These are phyloP conservation scores for Krasilnikovozyma curviuscula DNA, from an alignment of 768 basidiomycete genomes.

Conservation along the genomic window DNA sequence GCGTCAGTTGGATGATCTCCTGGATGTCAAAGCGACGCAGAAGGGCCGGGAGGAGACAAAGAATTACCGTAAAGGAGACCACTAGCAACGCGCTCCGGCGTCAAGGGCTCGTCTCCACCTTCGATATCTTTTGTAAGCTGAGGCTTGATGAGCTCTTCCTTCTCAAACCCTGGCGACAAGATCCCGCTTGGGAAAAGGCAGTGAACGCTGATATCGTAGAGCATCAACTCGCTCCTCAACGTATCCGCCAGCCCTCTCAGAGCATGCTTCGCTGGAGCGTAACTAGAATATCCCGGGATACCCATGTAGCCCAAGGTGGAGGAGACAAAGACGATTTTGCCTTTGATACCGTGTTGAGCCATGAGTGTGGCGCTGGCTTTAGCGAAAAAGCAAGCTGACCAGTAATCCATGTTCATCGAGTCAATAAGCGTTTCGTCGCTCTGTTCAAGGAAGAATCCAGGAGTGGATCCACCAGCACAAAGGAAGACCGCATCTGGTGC, in stretches of 20 bases:
- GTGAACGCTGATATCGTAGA: slow-evolving; percentile 60
- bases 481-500: slow-evolving; percentile 59
- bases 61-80: slow-evolving; percentile 40
- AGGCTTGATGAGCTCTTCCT: slow-evolving; percentile 62
- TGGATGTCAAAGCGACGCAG: neutral
- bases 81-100: slow-evolving; percentile 44
- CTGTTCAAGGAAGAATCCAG: slow-evolving; percentile 57
- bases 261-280: slow-evolving; percentile 70
- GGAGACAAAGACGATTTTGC: slow-evolving; percentile 57
- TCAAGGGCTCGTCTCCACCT: slow-evolving; percentile 43
- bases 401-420: slow-evolving; percentile 42
- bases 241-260: slow-evolving; percentile 69
- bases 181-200: slow-evolving; percentile 71
- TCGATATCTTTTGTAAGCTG: slow-evolving; percentile 56
- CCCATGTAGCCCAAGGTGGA: slow-evolving; percentile 57
- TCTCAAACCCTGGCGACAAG: slow-evolving; percentile 50
- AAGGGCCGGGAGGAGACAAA: neutral
- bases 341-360: slow-evolving; percentile 25
- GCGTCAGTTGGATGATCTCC: neutral
- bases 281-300: slow-evolving; percentile 57
- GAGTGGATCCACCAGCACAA: slow-evolving; percentile 51
- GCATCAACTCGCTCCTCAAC: slow-evolving; percentile 53
- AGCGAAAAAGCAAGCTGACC: slow-evolving; percentile 37
- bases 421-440: slow-evolving; percentile 37
- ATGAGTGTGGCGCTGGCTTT: slow-evolving; percentile 30